phyloP scores from a whole-genome alignment of 2,329 filamentous ascomycete genomes.

The Torrubiella hemipterigena region DNA sequence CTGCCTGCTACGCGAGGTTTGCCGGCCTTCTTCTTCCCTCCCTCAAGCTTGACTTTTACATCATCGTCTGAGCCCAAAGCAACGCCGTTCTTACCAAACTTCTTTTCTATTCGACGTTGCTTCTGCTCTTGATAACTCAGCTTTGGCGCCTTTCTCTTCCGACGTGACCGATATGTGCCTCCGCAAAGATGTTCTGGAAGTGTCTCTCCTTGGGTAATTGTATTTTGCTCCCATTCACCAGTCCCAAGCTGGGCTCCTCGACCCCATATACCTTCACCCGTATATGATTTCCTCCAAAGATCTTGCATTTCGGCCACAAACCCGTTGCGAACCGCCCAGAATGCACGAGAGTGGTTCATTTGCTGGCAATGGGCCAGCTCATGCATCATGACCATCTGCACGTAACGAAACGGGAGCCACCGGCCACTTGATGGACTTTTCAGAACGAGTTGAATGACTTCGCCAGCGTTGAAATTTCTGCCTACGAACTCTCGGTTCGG shows the following conservation, averaged over 20 bases:
- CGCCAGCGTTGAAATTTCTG: slow-evolving; percentile 82
- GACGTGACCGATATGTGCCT: slow-evolving; percentile 58
- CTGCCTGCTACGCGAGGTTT: slow-evolving; percentile 67
- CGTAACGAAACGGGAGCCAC: slow-evolving; percentile 74
- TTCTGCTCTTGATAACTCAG: slow-evolving; percentile 58
- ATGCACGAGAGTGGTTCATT: slow-evolving; percentile 77
- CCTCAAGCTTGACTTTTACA: slow-evolving; percentile 53
- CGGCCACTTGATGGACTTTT: slow-evolving; percentile 49
- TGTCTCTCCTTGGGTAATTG: slow-evolving; percentile 38
- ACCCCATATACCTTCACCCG: slow-evolving; percentile 77
- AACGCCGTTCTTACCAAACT: slow-evolving; percentile 62
- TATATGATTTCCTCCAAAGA: slow-evolving; percentile 60
- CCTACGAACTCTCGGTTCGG: slow-evolving; percentile 75
- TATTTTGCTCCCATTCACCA: slow-evolving; percentile 45
- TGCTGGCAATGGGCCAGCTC: slow-evolving; percentile 81
- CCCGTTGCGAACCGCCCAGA: slow-evolving; percentile 67
- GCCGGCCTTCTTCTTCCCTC: slow-evolving; percentile 46
- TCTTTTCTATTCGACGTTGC: slow-evolving; percentile 59
- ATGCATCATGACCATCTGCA: slow-evolving; percentile 95
- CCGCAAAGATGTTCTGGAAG: slow-evolving; percentile 68
- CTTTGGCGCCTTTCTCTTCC: slow-evolving; percentile 40
- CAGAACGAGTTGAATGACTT: slow-evolving; percentile 76
- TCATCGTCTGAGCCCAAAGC: slow-evolving; percentile 58
- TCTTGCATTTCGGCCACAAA: slow-evolving; percentile 60
- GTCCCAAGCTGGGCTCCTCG: slow-evolving; percentile 51